Percentiles rank a stretch among this genome's conserved stretches.
Evolutionary conservation across 352 stramenopile species (phyloP).

Genomic region (Pythium utonaiense): DNA sequence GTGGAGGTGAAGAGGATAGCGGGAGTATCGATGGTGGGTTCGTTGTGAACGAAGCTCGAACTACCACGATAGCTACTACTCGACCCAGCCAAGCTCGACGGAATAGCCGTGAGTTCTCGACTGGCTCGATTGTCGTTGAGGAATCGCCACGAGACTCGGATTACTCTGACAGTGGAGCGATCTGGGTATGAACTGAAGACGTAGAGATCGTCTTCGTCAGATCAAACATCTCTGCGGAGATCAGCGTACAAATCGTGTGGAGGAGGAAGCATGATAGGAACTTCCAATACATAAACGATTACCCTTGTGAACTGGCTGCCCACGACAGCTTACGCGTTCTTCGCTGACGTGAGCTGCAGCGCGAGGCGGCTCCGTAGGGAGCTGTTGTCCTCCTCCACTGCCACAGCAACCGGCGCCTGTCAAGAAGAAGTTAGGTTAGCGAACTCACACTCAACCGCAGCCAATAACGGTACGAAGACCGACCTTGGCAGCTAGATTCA

Average conservation of each 20-base stretch:
- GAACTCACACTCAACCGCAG: not conserved
- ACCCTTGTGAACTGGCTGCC: not conserved
- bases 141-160: conserved; percentile 7
- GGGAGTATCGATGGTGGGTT: not conserved
- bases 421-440: not conserved
- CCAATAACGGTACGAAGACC: not conserved
- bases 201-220: too few species aligned
- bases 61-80: not conserved
- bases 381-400: not conserved
- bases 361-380: conserved; percentile 21
- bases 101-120: not conserved
- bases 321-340: conserved; percentile 8
- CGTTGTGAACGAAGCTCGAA: not conserved
- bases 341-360: conserved; percentile 20
- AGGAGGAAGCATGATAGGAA: not conserved
- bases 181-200: conserved; percentile 5
- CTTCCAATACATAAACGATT: conserved; percentile 2
- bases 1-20: not conserved
- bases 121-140: not conserved
- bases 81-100: not conserved
- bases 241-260: not conserved
- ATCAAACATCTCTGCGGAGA: not conserved
- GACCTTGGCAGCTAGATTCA: conserved; percentile 16
- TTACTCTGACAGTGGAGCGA: conserved; percentile 7
- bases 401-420: not conserved